These are phyloP conservation scores for Lachancea dasiensis DNA, from an alignment of 805 yeast genomes.

Conservation along the genomic window DNA sequence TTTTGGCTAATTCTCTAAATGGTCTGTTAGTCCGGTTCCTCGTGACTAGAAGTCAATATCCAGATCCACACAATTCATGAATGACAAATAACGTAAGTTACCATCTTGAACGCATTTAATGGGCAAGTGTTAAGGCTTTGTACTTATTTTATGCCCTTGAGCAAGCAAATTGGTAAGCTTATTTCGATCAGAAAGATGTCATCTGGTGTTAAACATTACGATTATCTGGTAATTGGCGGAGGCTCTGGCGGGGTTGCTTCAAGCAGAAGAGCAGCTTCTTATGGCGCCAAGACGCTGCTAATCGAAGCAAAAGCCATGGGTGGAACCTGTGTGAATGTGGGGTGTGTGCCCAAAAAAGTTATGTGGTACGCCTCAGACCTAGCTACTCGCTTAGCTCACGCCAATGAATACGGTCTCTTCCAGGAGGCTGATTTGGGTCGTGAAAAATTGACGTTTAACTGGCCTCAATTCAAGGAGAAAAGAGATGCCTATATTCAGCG, in stretches of 20 bases:
- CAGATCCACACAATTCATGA: no score
- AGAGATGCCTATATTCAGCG: conserved; percentile 88
- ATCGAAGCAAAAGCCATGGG: conserved; percentile 83
- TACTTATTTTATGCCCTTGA: conserved; percentile 3
- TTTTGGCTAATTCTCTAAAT: no score
- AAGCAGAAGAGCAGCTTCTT: conserved; percentile 90
- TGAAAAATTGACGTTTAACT: conserved; percentile 59
- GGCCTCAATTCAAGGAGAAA: conserved; percentile 76
- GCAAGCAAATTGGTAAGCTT: conserved; percentile 5
- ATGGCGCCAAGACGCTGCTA: conserved; percentile 83
- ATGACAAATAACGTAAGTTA: no score
- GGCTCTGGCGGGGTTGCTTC: conserved; percentile 99
- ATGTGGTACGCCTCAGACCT: conserved; percentile 98
- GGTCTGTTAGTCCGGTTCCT: no score
- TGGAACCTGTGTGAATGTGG: conserved; percentile 98
- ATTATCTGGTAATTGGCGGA: conserved; percentile 94
- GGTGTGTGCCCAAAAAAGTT: conserved; percentile 97
- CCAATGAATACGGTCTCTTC: conserved; percentile 76
- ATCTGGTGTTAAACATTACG: conserved; percentile 57
- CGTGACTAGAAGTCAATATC: no score
- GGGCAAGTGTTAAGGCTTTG: background rate
- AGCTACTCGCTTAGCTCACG: conserved; percentile 69
- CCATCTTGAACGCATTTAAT: no score
- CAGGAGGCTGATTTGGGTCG: conserved; percentile 48
- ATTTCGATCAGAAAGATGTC: conserved; percentile 43